phyloP scores from a whole-genome alignment of 1,284 basidiomycete genomes.

The Puccinia sorghi region DNA sequence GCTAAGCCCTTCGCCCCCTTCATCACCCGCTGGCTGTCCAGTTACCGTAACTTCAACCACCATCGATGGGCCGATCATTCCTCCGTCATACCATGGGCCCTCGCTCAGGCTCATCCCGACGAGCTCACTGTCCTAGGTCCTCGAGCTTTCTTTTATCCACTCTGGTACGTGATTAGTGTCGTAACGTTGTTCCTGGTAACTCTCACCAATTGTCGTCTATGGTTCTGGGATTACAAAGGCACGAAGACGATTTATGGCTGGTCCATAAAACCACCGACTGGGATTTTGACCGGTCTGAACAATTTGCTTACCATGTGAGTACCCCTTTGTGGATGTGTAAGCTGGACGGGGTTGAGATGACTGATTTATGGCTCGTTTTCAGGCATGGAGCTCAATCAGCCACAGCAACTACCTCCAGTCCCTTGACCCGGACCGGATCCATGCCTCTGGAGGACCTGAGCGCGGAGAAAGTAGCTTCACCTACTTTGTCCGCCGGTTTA shows the following conservation, averaged over 20 bases:
- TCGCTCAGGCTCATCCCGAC: conserved; percentile 59
- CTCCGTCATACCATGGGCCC: conserved; percentile 57
- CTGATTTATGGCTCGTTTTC: neutral
- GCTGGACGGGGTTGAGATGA: neutral
- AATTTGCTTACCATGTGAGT: conserved; percentile 43
- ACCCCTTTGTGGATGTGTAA: neutral
- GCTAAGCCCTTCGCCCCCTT: conserved; percentile 60
- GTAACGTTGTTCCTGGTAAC: neutral
- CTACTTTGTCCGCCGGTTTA: conserved; percentile 38
- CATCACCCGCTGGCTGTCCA: conserved; percentile 58
- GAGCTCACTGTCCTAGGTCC: conserved; percentile 61
- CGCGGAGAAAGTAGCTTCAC: conserved; percentile 42
- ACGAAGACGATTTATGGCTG: conserved; percentile 44
- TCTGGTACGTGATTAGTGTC: conserved; percentile 56
- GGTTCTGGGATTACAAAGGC: conserved; percentile 4
- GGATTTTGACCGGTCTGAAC: conserved; percentile 40
- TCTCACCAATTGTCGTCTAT: neutral
- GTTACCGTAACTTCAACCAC: conserved; percentile 60
- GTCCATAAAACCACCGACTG: conserved; percentile 40
- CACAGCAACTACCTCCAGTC: conserved; percentile 10
- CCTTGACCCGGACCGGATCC: conserved; percentile 35
- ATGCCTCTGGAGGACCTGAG: conserved; percentile 20
- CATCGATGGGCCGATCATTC: conserved; percentile 59
- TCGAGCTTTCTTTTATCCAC: conserved; percentile 62
- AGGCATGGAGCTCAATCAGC: conserved; percentile 49